Conservation (phyloP, 495 filamentous ascomycete genomes). For the Platismatia glauca region DNA sequence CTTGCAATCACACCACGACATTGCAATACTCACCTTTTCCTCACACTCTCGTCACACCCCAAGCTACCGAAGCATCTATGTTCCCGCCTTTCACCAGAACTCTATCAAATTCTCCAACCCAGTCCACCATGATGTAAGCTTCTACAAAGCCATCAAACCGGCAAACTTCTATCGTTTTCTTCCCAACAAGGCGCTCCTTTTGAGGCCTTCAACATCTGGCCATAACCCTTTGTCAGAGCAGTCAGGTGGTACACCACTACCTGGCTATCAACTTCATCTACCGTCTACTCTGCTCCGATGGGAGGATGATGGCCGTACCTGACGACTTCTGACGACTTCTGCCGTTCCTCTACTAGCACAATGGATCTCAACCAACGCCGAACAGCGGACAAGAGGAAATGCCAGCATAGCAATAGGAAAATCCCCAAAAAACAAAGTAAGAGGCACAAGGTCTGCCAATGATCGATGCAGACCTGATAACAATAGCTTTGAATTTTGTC, state of each 20-base stretch:
- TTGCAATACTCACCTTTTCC: not conserved
- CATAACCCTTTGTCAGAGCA: not conserved
- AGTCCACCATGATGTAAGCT: not conserved
- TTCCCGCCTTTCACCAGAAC: not conserved
- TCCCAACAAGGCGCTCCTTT: constrained; percentile 7
- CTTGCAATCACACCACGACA: not conserved
- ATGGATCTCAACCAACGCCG: not conserved
- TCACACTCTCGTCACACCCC: not conserved
- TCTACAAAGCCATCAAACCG: not conserved
- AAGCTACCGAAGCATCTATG: not conserved
- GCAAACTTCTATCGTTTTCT: not conserved
- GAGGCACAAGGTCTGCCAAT: constrained; percentile 12
- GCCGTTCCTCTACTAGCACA: constrained; percentile 12
- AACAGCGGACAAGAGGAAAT: constrained; percentile 10
- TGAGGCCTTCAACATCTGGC: constrained; percentile 11
- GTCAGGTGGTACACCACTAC: constrained; percentile 6
- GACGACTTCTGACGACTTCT: constrained; percentile 6
- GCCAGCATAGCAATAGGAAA: constrained; percentile 2
- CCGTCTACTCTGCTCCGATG: constrained; percentile 8
- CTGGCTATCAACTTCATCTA: constrained; percentile 13
- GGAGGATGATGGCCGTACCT: not conserved
- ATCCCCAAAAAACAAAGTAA: constrained; percentile 7
- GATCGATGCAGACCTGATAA: constrained; percentile 7
- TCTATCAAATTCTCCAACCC: not conserved
- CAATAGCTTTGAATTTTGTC: constrained; percentile 1